Conservation (phyloP, 345 rosid species). For the Nasturtium officinale region DNA sequence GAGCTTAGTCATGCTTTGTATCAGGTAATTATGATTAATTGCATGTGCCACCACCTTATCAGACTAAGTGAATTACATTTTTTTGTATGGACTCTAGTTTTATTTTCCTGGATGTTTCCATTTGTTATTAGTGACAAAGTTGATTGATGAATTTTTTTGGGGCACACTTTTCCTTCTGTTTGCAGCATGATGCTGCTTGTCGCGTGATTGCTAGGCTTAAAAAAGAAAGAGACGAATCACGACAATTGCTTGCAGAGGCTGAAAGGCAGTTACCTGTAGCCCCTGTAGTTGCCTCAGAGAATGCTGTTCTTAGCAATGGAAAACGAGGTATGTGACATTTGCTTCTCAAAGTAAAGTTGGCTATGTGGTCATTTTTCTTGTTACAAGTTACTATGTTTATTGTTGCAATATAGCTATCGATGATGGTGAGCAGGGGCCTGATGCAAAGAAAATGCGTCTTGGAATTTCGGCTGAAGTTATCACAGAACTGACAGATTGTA, state of each 20-base stretch:
- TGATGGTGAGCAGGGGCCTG: constrained; percentile 57
- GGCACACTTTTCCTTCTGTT: constrained; percentile 20
- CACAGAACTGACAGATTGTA: constrained; percentile 79
- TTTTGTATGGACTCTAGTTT: not conserved
- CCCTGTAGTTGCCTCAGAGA: constrained; percentile 46
- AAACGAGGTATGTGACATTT: constrained; percentile 62
- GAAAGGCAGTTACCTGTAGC: constrained; percentile 75
- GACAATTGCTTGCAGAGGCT: constrained; percentile 72
- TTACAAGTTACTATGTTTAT: constrained; percentile 13
- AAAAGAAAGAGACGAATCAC: constrained; percentile 91
- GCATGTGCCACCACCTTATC: not conserved
- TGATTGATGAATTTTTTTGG: constrained; percentile 23
- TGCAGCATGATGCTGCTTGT: constrained; percentile 99
- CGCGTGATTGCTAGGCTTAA: constrained; percentile 97
- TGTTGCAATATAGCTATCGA: constrained; percentile 47
- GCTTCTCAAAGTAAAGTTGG: constrained; percentile 10
- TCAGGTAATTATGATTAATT: constrained; percentile 62
- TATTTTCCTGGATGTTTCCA: not conserved
- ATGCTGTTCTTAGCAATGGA: constrained; percentile 74
- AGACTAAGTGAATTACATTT: constrained; percentile 5
- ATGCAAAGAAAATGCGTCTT: constrained; percentile 60
- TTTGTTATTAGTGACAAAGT: not conserved
- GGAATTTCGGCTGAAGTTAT: constrained; percentile 75
- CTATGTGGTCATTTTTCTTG: not conserved
- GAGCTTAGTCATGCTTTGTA: constrained; percentile 96